Evolutionary conservation across 2,329 filamentous ascomycete genomes (phyloP), one percentile per base, ranked within the genome.

Genomic region (Tolypocladium endophyticum): DNA sequence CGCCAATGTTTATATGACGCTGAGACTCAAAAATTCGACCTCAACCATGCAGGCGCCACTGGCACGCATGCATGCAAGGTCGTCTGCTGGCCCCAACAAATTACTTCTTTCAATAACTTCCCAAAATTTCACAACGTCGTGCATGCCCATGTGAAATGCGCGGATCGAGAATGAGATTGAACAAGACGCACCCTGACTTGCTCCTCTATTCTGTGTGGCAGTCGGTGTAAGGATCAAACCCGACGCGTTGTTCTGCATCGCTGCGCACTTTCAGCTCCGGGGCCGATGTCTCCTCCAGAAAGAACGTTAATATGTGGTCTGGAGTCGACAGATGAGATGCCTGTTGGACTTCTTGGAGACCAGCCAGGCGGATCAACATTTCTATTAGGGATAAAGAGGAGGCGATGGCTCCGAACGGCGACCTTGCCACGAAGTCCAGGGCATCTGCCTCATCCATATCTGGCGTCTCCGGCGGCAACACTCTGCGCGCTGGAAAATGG

Each of bases 331-430:
- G 81, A 67, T 96, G 92, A 0, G 90, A 92, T 47, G 85, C 83
- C 77, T 97, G 92, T 70, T 96, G 89, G 72, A 94, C 96, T 76
- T 96, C 91, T 70, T 96, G 92, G 18, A 96, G 82, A 28, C 91
- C 90, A 5, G 89, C 87, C 55, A 97, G 81, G 50, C 93, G 90
- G 55, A 96, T 83, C 38, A 96, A 79, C 79, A 93, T 94, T 72
- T 97, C 92, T 58, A 97, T 83, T 11, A 96, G 82, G 1, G 92
- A 96, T 64, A 81, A 74, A 64, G 79, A 87, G 65, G 74, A 81
- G 1, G 76, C 77, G 60, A 84, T 79, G n/a, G 77, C 73, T 33
- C 77, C 76, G 62, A 83, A 80, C 3, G 79, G 79, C 3, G 78
- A 81, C 16, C 74, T 74, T 16, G 76, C 64, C 41, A 70, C 68